Evolutionary conservation across 495 filamentous ascomycete species (phyloP), one percentile per base, ranked within the genome.

Genomic region (Annulohypoxylon maeteangense): DNA sequence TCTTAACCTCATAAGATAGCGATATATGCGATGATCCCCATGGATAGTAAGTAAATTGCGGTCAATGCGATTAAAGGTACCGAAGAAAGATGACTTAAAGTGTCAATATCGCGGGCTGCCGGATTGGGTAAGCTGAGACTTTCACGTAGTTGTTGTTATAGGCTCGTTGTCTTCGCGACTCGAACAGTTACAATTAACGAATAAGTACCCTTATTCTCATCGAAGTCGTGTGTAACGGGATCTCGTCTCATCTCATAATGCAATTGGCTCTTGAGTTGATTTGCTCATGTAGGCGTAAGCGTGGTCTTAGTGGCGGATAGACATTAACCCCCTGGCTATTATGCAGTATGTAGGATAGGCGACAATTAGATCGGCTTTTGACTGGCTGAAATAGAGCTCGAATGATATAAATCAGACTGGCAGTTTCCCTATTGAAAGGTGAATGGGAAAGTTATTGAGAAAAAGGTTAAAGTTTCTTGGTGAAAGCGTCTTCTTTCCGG

Each of bases 1-100:
- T 78, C 75, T 72, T 68, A 66, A 53, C 61, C 72, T 67, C 34
- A 71, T 70, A 71, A 72, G 73, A 70, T 62, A 68, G 70, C 70
- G 38, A 73, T 16, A 32, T 42, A 40, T 44, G 32, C 45, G 18
- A 44, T 67, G 67, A 70, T 73, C 66, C 68, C 75, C 72, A 77
- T 75, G 45, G 54, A 67, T 62, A 18, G 54, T 57, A 36, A 69
- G 18, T 62, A 60, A 63, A 27, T 18, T 48, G 51, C 16, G 50
- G 23, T 56, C 38, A 55, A 54, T 1, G 14, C 38, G 14, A n/a
- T 42, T n/a, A 4, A 44, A 44, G n/a, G n/a, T 14, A 14, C 11
- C n/a, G 12, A 44, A 16, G 56, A 23, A 31, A 16, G 36, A 12
- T 45, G 20, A 1, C 65, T 18, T 57, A 50, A 34, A 58, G 27